Base-by-base conservation (phyloP, 2,329 filamentous ascomycete genomes). In the Nemania sp. region DNA sequence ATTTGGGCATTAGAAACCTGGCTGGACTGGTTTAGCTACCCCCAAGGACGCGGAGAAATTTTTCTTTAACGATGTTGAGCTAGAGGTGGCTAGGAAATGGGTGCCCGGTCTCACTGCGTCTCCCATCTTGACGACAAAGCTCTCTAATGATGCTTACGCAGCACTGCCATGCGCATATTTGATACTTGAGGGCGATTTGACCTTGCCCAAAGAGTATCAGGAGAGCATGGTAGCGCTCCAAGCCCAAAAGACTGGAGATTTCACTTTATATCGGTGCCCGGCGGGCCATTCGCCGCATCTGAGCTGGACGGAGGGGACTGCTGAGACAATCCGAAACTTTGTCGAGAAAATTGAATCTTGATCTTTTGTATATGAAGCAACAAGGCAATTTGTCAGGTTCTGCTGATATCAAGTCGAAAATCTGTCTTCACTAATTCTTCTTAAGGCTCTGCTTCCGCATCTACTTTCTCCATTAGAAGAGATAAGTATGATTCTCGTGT, bases 131-230 rank as follows among this genome's bases (percentile, higher is more conserved):
- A 64, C 61, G 0, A 65, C 58, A 0, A 62, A 55, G 19, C 59
- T 73, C 2, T 66, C 63, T 11, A 70, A 71, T 26, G 61, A 72
- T 30, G 61, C 68, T 0, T 72, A 71, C 24, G 47, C 61, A 3
- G 49, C 49, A 0, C 36, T 72, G 1, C 69, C 69, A 0, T 72
- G 68, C 26, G 69, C 68, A 0, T 72, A 71, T 49, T 34, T 72
- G 3, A 60, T 72, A 1, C 31, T 68, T 1, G 68, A 70, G 19
- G 49, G 59, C 0, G 70, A 72, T 45, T 8, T 43, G n/a, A 65
- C 56, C 2, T 28, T 72, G n/a, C 62, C 66, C 0, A 63, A 62
- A 41, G 65, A 62, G 8, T 70, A 69, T 31, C 67, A 72, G 12
- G 67, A 72, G 39, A 48, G 43, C 0, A 72, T 72, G 68, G 58